Evolutionary conservation across 2,329 filamentous ascomycete species (phyloP).

Genomic region (Colletotrichum higginsianum): DNA sequence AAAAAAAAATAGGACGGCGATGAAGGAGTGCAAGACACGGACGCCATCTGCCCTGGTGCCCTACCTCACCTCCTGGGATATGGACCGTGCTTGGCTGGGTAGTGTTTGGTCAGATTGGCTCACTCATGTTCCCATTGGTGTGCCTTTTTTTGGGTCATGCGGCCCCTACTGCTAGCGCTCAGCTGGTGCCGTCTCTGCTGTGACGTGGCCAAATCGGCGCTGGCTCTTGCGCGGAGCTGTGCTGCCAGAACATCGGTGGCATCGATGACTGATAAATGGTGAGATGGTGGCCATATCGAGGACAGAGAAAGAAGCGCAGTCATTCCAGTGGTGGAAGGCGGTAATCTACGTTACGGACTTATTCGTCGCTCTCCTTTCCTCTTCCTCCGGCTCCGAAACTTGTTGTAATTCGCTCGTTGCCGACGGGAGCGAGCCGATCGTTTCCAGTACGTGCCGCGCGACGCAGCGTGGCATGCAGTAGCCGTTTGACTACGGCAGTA

Average conservation of each 20-base stretch:
- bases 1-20: conserved; percentile 6
- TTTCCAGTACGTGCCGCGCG: conserved; percentile 1
- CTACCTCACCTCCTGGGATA: background rate
- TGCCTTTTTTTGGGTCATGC: background rate
- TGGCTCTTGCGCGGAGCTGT: background rate
- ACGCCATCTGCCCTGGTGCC: conserved; percentile 1
- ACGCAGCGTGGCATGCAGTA: background rate
- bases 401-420: too few relatives aligned
- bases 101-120: background rate
- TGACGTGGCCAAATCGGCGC: conserved; percentile 17
- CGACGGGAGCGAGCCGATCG: background rate
- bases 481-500: conserved; percentile 16
- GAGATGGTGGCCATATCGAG: background rate
- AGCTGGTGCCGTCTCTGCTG: conserved; percentile 18
- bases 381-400: too few relatives aligned
- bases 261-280: background rate
- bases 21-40: conserved; percentile 6
- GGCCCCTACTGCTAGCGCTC: background rate
- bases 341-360: background rate
- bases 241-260: background rate
- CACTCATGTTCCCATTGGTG: too few relatives aligned
- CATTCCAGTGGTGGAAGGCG: background rate
- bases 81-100: background rate
- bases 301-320: too few relatives aligned
- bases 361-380: too few relatives aligned